Percentiles rank a stretch among this genome's conserved stretches.
phyloP scores from a whole-genome alignment of 768 basidiomycete genomes.

The Pleurotus giganteus region DNA sequence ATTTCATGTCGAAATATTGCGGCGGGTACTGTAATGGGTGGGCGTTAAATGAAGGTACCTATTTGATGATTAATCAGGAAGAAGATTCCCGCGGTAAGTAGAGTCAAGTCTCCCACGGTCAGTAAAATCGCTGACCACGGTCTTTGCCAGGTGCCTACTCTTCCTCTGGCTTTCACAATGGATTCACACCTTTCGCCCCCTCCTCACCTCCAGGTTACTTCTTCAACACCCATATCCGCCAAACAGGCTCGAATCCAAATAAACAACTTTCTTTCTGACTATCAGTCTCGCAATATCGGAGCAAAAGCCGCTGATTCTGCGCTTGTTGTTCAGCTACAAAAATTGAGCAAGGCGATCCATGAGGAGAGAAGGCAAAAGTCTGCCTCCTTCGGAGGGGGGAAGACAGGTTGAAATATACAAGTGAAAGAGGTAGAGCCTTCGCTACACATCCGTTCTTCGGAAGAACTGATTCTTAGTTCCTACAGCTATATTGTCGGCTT shows the following conservation, averaged over 20 bases:
- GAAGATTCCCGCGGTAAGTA: too few species aligned
- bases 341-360: conserved; percentile 49
- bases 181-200: conserved; percentile 48
- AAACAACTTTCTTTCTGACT: conserved; percentile 47
- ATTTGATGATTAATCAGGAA: too few species aligned
- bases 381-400: conserved; percentile 44
- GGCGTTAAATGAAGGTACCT: too few species aligned
- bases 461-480: too few species aligned
- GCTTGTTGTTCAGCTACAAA: conserved; percentile 58
- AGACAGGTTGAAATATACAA: too few species aligned
- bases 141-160: not conserved
- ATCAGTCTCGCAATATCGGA: conserved; percentile 42
- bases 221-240: conserved; percentile 33
- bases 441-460: too few species aligned
- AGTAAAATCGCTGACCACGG: too few species aligned
- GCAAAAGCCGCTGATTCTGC: conserved; percentile 52
- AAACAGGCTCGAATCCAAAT: conserved; percentile 40
- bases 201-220: conserved; percentile 39
- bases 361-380: conserved; percentile 34
- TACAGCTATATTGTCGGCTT: too few species aligned
- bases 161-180: conserved; percentile 27
- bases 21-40: too few species aligned
- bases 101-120: too few species aligned
- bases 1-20: too few species aligned
- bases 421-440: too few species aligned